Percentiles rank a stretch among this genome's conserved stretches.
phyloP scores from a whole-genome alignment of 1,284 basidiomycete genomes.

The Papiliotrema nemorosa region DNA sequence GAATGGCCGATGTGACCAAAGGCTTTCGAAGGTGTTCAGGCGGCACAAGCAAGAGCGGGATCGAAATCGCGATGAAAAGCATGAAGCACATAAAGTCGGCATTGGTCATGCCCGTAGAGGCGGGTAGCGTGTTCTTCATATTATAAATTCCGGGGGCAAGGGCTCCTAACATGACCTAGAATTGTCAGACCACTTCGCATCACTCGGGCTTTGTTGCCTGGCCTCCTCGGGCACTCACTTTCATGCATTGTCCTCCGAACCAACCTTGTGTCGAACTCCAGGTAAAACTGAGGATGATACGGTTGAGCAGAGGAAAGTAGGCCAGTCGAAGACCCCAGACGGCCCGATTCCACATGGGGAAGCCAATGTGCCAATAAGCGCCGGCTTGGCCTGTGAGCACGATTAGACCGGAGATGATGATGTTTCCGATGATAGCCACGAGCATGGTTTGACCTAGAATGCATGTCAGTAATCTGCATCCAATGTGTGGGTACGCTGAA shows the following conservation, averaged over 20 bases:
- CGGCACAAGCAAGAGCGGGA: slow-evolving; percentile 43
- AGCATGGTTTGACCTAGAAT: slow-evolving; percentile 31
- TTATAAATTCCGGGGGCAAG: slow-evolving; percentile 35
- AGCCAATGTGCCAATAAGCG: slow-evolving; percentile 31
- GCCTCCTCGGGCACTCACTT: too few species aligned
- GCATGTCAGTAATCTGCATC: too few species aligned
- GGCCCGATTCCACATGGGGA: slow-evolving; percentile 27
- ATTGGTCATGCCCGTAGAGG: slow-evolving; percentile 26
- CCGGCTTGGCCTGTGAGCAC: slow-evolving; percentile 24
- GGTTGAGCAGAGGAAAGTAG: slow-evolving; percentile 29
- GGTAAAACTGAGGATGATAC: slow-evolving; percentile 32
- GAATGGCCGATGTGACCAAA: slow-evolving; percentile 41
- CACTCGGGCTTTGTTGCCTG: too few species aligned
- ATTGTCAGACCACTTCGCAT: background rate
- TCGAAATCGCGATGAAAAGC: slow-evolving; percentile 44
- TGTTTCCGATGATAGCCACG: slow-evolving; percentile 22
- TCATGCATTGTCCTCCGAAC: slow-evolving; percentile 48
- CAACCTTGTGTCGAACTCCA: slow-evolving; percentile 35
- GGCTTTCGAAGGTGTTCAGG: slow-evolving; percentile 43
- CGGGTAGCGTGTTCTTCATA: slow-evolving; percentile 37
- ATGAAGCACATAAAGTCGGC: slow-evolving; percentile 48
- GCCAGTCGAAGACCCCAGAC: slow-evolving; percentile 28
- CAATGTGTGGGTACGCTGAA: too few species aligned
- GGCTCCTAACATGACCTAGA: slow-evolving; percentile 44
- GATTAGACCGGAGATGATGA: slow-evolving; percentile 16